Percentiles rank a stretch among this genome's conserved stretches.
phyloP scores from a whole-genome alignment of 768 basidiomycete genomes.

The Glaciozyma antarctica region DNA sequence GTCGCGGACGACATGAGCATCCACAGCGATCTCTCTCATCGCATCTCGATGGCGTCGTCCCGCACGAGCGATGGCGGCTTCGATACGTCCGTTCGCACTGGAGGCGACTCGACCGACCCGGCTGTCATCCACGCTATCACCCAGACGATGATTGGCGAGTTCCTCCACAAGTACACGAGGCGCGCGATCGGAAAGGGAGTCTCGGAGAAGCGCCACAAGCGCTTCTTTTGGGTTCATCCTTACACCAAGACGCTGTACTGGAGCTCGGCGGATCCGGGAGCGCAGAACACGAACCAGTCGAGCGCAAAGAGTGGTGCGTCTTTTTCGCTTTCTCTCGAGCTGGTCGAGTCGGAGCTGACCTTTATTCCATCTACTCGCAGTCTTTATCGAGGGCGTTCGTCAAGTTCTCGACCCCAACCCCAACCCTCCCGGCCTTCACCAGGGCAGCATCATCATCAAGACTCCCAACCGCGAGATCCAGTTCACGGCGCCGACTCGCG shows the following conservation, averaged over 20 bases:
- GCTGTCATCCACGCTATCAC: conserved; percentile 90
- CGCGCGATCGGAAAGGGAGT: conserved; percentile 79
- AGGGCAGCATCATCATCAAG: conserved; percentile 84
- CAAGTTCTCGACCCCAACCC: conserved; percentile 90
- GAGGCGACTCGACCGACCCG: conserved; percentile 65
- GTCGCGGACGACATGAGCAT: conserved; percentile 20
- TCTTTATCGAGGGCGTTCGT: conserved; percentile 69
- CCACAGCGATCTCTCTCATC: conserved; percentile 55
- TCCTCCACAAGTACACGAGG: conserved; percentile 93
- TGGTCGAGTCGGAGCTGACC: conserved; percentile 4
- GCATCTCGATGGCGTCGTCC: conserved; percentile 67
- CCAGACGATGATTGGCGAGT: conserved; percentile 99
- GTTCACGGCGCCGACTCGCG: conserved; percentile 90
- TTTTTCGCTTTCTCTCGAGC: conserved; percentile 17
- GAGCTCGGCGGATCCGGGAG: conserved; percentile 86
- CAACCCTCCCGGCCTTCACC: conserved; percentile 85
- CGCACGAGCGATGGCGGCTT: conserved; percentile 29
- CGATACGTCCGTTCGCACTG: conserved; percentile 20
- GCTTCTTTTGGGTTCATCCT: conserved; percentile 99
- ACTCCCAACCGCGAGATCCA: conserved; percentile 96
- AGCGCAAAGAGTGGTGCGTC: conserved; percentile 92
- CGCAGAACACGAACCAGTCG: conserved; percentile 74
- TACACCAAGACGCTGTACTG: conserved; percentile 97
- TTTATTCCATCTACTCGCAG: conserved; percentile 4
- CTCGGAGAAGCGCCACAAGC: conserved; percentile 76